Evolutionary conservation across 805 yeast species (phyloP).

Genomic region (Komagataella kurtzmanii): DNA sequence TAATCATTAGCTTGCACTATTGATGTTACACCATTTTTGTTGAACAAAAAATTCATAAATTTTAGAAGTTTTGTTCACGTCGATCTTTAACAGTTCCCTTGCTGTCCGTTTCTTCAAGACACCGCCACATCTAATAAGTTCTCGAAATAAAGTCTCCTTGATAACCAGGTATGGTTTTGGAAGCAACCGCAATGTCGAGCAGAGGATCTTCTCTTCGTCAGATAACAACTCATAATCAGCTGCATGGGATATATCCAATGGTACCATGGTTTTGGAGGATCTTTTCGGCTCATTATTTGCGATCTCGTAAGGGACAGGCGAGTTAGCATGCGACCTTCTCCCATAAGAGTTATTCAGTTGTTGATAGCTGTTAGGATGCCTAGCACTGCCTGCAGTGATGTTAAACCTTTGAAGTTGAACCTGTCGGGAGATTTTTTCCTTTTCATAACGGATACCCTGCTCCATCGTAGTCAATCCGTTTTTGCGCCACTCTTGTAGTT

Average conservation of each 20-base stretch:
- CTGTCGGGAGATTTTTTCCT: conserved; percentile 64
- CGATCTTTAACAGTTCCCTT: conserved; percentile 74
- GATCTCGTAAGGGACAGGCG: conserved; percentile 16
- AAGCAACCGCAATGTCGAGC: conserved; percentile 68
- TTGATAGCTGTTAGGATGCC: conserved; percentile 9
- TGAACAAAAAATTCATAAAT: conserved; percentile 87
- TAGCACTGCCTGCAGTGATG: conserved; percentile 9
- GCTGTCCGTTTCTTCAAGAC: conserved; percentile 70
- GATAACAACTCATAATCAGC: conserved; percentile 75
- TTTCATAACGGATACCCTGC: conserved; percentile 74
- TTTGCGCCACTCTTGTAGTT: conserved; percentile 85
- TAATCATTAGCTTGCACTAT: background rate
- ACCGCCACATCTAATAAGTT: conserved; percentile 78
- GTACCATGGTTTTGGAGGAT: conserved; percentile 24
- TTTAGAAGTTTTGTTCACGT: conserved; percentile 72
- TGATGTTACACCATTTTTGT: conserved; percentile 65
- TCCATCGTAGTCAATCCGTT: conserved; percentile 81
- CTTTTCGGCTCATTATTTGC: conserved; percentile 15
- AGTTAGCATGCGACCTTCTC: conserved; percentile 6
- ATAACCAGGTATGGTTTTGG: conserved; percentile 94
- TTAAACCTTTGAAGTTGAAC: conserved; percentile 8
- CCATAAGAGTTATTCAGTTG: conserved; percentile 1
- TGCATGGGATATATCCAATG: conserved; percentile 61
- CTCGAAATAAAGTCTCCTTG: conserved; percentile 80
- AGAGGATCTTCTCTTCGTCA: conserved; percentile 77